Evolutionary conservation across 306 rosid genomes (phyloP), one percentile per base, ranked within the genome.

Genomic region (Cicer yamashitae): DNA sequence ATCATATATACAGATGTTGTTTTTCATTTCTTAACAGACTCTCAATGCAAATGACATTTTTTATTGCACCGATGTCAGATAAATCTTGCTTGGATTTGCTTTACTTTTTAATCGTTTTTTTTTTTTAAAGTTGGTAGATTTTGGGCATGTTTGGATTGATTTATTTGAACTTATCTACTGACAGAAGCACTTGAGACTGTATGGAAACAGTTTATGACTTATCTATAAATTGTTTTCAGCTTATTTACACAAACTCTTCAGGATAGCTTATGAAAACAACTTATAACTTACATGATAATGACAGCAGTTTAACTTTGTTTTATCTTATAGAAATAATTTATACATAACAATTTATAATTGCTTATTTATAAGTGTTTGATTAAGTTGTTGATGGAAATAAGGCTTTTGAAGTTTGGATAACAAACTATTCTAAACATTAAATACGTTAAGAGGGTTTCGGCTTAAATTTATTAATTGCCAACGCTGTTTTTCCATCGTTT

Each of bases 11-110:
- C 41, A 13, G 20, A 62, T 53, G 45, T 2, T 63, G 8, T 65
- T 67, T 77, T 67, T 38, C 18, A 4, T 67, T 71, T 70, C 73
- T 71, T 38, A n/a, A 52, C 61, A 34, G 1, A 6, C 56, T 5
- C 78, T 72, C 76, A 41, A 9, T 74, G 60, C 48, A 45, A 38
- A 69, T 61, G 72, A 10, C 73, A 70, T 54, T 71, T 82, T 66
- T 52, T 22, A 11, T 14, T 43, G 51, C 45, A 38, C 44, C 8
- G 10, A 50, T 80, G 52, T 67, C 48, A 50, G 60, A 17, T 40
- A 48, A 12, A 67, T 25, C 25, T 4, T 77, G 30, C 56, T 43
- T 65, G 74, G 20, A 54, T 67, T 58, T 67, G 52, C 61, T 43
- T 44, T 25, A 9, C 0, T 43, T 51, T 53, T 17, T 7, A 7